Evolutionary conservation across 345 rosid species (phyloP).

Genomic region (Iberis pinnata): DNA sequence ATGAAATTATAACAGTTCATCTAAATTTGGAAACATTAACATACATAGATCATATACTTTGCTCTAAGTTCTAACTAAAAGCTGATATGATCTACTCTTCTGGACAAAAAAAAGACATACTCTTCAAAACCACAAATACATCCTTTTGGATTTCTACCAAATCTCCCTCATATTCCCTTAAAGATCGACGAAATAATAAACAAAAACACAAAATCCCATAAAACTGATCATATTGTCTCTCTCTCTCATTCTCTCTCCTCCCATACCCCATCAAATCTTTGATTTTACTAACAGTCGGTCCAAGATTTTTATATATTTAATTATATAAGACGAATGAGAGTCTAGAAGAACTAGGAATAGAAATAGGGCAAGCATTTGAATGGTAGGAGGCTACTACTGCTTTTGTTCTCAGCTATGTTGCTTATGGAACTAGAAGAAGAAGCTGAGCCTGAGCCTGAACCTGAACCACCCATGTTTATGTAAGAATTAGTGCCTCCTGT

Average conservation of each 20-base stretch:
- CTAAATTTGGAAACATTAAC: not conserved
- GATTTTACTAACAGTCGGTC: constrained; percentile 49
- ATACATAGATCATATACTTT: not conserved
- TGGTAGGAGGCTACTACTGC: constrained; percentile 35
- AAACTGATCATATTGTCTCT: constrained; percentile 16
- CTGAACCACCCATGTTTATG: constrained; percentile 28
- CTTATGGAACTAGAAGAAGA: constrained; percentile 28
- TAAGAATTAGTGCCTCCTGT: constrained; percentile 30
- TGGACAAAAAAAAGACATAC: constrained; percentile 12
- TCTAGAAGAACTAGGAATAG: constrained; percentile 38
- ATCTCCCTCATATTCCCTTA: constrained; percentile 8
- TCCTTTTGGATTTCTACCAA: constrained; percentile 18
- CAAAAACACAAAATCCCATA: constrained; percentile 21
- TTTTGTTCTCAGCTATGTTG: constrained; percentile 56
- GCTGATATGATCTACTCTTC: constrained; percentile 13
- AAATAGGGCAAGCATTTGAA: constrained; percentile 47
- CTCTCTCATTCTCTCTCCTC: constrained; percentile 19
- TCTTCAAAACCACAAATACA: constrained; percentile 24
- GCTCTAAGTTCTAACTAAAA: constrained; percentile 13
- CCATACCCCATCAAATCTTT: constrained; percentile 77
- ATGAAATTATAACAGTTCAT: constrained; percentile 7
- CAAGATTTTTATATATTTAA: constrained; percentile 29
- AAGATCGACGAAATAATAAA: constrained; percentile 8
- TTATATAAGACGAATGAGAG: constrained; percentile 30
- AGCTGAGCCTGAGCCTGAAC: too few species aligned